Base-by-base conservation (phyloP, 179 eudicot genomes). In the Camellia oleifera region DNA sequence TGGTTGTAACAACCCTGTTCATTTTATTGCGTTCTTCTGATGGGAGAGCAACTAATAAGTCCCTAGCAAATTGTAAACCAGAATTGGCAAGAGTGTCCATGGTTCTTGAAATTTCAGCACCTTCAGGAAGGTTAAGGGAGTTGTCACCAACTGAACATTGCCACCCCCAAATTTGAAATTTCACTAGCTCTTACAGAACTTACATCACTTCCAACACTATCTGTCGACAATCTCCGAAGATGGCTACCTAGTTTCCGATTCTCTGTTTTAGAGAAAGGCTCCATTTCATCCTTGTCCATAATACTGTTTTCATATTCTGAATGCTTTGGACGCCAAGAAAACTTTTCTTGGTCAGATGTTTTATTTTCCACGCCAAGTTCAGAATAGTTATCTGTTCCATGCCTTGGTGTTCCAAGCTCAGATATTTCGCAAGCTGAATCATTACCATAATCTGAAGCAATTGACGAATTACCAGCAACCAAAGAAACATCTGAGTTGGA, bases 1-100 rank as follows among this genome's bases (percentile, higher is more conserved):
- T 74, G 79, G 93, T 88, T 77, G 23, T 77, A 77, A 94, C 91
- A 82, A 90, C 90, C 84, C 93, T 89, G 60, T 87, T 90, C 83
- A 93, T 77, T 87, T 91, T 91, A 23, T 86, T 91, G 65, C 91
- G 96, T 69, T 87, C 90, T 56, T 91, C 92, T 73, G 83, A 74
- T 78, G 97, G 96, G 81, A 94, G 90, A 83, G 90, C 86, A 78
- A 91, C 82, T 20, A 86, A 81, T 64, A 90, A 71, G 57, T 87
- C 86, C 83, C 84, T 83, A 58, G 90, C 85, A 56, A 86, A 85
- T 53, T 78, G 87, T 66, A 88, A 77, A 20, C 78, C 88, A 56
- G 89, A 81, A 74, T 70, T 75, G 44, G 72, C 82, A 68, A 66
- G 66, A 63, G 60, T 20, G 75, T 88, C 89, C 78, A 68, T 71